These are phyloP conservation scores for Thelonectria blattea DNA, from an alignment of 2,329 filamentous ascomycete species.

Conservation along the genomic window DNA sequence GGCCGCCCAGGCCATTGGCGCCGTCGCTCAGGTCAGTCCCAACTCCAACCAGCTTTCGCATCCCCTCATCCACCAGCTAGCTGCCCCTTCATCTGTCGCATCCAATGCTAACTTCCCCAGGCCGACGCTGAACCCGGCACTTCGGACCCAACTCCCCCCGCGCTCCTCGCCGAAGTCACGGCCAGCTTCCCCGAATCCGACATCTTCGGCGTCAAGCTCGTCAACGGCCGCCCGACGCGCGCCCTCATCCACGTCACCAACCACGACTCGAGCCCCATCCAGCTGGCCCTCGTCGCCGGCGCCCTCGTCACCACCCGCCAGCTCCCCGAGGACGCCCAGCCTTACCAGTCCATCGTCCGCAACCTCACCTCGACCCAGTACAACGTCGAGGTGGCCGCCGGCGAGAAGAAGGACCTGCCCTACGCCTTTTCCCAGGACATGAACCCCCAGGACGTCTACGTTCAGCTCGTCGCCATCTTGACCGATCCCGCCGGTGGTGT, in stretches of 20 bases:
- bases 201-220: constrained; percentile 92
- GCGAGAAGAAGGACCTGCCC: constrained; percentile 76
- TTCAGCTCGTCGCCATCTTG: constrained; percentile 79
- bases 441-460: constrained; percentile 85
- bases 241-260: constrained; percentile 85
- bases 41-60: background rate
- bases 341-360: constrained; percentile 68
- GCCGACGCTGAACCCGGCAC: constrained; percentile 32
- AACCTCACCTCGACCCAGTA: constrained; percentile 85
- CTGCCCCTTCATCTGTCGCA: constrained; percentile 12
- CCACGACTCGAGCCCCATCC: constrained; percentile 77
- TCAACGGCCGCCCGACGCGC: constrained; percentile 88
- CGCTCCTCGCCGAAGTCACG: constrained; percentile 67
- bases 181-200: constrained; percentile 73
- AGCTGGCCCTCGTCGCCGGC: constrained; percentile 78
- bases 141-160: constrained; percentile 31
- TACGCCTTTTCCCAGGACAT: constrained; percentile 91
- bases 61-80: background rate
- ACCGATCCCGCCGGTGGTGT: constrained; percentile 68
- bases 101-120: constrained; percentile 1
- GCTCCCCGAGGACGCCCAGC: constrained; percentile 53
- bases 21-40: constrained; percentile 66
- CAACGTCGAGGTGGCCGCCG: constrained; percentile 74
- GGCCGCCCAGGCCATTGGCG: constrained; percentile 71
- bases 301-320: constrained; percentile 66